Base-by-base conservation (phyloP, 2,329 filamentous ascomycete species). In the Fusarium napiforme region DNA sequence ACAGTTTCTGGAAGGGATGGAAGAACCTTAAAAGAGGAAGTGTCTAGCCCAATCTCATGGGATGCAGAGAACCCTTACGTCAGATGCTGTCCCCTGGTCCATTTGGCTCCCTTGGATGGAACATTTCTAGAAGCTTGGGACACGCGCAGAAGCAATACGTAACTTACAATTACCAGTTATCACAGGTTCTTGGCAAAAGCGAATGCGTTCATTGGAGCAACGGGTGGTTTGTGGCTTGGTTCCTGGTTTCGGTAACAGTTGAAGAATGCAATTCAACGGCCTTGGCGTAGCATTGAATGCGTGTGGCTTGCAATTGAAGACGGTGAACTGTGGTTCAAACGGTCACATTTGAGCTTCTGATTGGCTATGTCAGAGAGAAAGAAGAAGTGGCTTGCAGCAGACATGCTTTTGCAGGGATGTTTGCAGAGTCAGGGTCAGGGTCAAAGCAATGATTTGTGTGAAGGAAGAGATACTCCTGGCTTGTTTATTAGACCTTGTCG, bases 1-100 rank as follows among this genome's bases (percentile, higher is more conserved):
- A 7, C 0, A 10, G 10, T 18, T 4, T 18, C 28, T 32, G 2
- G 30, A 50, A 50, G 3, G 8, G 3, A 34, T 19, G 16, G 30
- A 34, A 50, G n/a, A 50, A 34, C 8, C 5, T 34, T 34, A 28
- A 28, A 28, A 28, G 26, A 28, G 26, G 26, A 7, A 28, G 7
- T 7, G 26, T 5, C 26, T 28, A 28, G 26, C 26, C 26, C 26
- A 28, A 7, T 28, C 7, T 21, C 32, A 16, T 16, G 18, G n/a
- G 3, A 0, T 0, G 11, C 1, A 16, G 8, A 23, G 5, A 36
- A 5, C n/a, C 4, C 16, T 26, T 26, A 37, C 16, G 18, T 37
- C n/a, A 52, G 23, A 21, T 23, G 0, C 9, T 3, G 1, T 52
- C 9, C n/a, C 23, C 23, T 36, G 32, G 9, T 28, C 7, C 0